Conservation (phyloP, 2,329 filamentous ascomycete species). For the Epichloe sibirici region DNA sequence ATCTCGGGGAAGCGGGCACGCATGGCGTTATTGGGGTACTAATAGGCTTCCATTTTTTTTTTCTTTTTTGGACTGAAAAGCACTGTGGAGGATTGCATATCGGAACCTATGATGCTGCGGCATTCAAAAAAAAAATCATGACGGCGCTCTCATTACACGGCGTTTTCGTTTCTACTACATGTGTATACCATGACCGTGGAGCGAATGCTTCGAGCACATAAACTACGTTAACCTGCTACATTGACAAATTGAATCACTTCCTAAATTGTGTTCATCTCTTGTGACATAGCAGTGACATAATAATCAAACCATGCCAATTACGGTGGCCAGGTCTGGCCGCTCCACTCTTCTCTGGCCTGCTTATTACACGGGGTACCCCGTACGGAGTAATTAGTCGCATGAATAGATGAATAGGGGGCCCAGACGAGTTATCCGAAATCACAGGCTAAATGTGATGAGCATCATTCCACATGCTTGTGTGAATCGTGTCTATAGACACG, state of each 20-base stretch:
- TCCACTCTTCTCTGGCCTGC: too few relatives aligned
- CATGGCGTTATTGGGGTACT: slow-evolving; percentile 1
- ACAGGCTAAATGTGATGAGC: too few relatives aligned
- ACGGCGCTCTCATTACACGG: neutral
- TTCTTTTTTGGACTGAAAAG: neutral
- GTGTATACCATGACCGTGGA: neutral
- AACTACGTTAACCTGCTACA: neutral
- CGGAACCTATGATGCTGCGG: neutral
- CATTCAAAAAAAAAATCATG: neutral
- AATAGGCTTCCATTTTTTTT: neutral
- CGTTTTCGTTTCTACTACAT: neutral
- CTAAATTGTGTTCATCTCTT: neutral
- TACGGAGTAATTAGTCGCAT: neutral
- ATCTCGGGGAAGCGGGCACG: neutral
- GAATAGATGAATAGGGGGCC: too few relatives aligned
- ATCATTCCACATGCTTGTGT: too few relatives aligned
- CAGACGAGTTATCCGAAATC: too few relatives aligned
- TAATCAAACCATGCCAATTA: neutral
- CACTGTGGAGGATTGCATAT: neutral
- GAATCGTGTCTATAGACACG: too few relatives aligned
- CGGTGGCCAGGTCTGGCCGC: too few relatives aligned
- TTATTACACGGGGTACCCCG: neutral
- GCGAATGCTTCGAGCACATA: neutral
- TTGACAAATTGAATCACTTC: neutral
- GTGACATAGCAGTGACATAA: neutral